A percentile compares a stretch with the other conserved stretches of the same genome.
phyloP scores from a whole-genome alignment of 768 basidiomycete species.

The Pleurotus djamor region DNA sequence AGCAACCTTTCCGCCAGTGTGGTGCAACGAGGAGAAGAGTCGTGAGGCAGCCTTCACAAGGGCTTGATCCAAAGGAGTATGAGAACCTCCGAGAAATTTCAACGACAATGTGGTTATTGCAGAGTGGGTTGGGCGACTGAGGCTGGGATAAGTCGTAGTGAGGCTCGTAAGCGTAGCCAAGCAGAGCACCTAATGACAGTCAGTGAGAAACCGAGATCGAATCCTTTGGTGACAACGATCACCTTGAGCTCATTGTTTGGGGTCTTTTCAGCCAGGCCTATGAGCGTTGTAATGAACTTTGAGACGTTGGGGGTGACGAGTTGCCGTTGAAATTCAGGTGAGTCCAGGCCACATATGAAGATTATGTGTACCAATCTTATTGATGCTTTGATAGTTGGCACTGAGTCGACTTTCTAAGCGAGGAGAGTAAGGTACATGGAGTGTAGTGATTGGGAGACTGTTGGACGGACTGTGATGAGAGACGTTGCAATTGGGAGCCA shows the following conservation, averaged over 20 bases:
- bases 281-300: constrained; percentile 63
- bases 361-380: constrained; percentile 64
- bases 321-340: constrained; percentile 83
- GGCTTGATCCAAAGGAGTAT: constrained; percentile 32
- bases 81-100: constrained; percentile 54
- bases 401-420: constrained; percentile 65
- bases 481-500: constrained; percentile 71
- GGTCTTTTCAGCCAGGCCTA: constrained; percentile 53
- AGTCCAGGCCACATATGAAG: constrained; percentile 55
- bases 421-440: constrained; percentile 19
- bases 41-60: constrained; percentile 48
- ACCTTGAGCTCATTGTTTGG: constrained; percentile 56
- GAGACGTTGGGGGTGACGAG: constrained; percentile 67
- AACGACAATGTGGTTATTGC: constrained; percentile 53
- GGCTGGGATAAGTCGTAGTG: constrained; percentile 63
- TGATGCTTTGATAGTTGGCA: constrained; percentile 56
- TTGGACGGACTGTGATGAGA: constrained; percentile 62
- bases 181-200: constrained; percentile 34
- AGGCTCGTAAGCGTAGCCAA: constrained; percentile 51
- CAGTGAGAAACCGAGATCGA: background rate
- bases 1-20: constrained; percentile 79
- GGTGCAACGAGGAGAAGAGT: constrained; percentile 62
- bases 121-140: constrained; percentile 54
- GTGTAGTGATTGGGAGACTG: constrained; percentile 14
- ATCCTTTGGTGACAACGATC: background rate